phyloP scores from a whole-genome alignment of 495 filamentous ascomycete species.

The Evernia prunastri region DNA sequence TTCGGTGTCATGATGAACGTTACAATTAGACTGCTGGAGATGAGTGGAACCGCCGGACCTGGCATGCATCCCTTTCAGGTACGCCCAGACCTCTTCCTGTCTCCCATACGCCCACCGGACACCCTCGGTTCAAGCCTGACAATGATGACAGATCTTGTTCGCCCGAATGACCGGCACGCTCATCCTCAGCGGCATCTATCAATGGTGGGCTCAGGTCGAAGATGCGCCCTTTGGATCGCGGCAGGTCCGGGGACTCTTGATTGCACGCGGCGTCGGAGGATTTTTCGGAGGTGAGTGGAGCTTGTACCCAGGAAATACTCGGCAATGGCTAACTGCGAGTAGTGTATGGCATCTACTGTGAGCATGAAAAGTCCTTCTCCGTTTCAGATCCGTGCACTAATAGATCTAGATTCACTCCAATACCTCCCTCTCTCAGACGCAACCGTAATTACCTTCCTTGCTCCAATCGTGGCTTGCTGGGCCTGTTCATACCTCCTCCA shows the following conservation, averaged over 20 bases:
- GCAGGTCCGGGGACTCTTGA: slow-evolving; percentile 58
- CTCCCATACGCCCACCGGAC: not conserved
- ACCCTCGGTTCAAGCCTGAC: not conserved
- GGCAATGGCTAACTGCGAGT: not conserved
- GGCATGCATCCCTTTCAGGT: slow-evolving; percentile 81
- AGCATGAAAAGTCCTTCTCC: slow-evolving; percentile 20
- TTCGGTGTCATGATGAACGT: slow-evolving; percentile 90
- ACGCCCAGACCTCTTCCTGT: slow-evolving; percentile 12
- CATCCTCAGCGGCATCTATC: slow-evolving; percentile 60
- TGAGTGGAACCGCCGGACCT: slow-evolving; percentile 54
- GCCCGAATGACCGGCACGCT: slow-evolving; percentile 75
- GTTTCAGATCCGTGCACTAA: not conserved
- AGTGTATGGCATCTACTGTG: slow-evolving; percentile 70
- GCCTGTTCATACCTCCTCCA: slow-evolving; percentile 70
- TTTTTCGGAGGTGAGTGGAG: slow-evolving; percentile 57
- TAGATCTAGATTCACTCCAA: slow-evolving; percentile 59
- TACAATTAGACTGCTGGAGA: slow-evolving; percentile 69
- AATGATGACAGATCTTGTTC: slow-evolving; percentile 59
- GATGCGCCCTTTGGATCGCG: slow-evolving; percentile 64
- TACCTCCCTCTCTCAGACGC: slow-evolving; percentile 88
- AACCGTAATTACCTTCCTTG: slow-evolving; percentile 86
- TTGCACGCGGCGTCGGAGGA: slow-evolving; percentile 63
- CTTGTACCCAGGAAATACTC: not conserved
- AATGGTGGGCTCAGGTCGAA: slow-evolving; percentile 62
- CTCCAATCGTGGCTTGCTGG: slow-evolving; percentile 76